phyloP scores from a whole-genome alignment of 345 rosid species.

The Chamaenerion angustifolium region DNA sequence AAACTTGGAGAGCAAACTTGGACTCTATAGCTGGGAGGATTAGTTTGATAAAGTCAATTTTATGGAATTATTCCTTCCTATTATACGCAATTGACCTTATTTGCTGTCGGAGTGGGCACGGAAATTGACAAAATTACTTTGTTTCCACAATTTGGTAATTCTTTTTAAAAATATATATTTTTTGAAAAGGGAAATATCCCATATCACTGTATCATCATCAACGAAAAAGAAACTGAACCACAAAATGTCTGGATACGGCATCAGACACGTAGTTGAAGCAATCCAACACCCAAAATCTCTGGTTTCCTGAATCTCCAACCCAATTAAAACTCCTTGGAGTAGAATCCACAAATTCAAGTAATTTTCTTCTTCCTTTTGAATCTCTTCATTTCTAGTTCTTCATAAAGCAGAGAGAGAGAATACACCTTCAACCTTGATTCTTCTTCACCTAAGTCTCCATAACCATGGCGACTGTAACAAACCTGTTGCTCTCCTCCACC shows the following conservation, averaged over 20 bases:
- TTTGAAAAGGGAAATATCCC: too few relatives aligned
- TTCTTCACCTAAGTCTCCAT: not conserved
- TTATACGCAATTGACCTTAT: too few relatives aligned
- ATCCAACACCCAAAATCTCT: conserved; percentile 1
- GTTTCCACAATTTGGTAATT: too few relatives aligned
- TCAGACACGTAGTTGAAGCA: conserved; percentile 6
- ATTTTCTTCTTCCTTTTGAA: not conserved
- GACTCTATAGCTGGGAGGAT: too few relatives aligned
- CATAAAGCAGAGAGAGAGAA: not conserved
- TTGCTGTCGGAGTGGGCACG: too few relatives aligned
- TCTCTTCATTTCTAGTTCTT: not conserved
- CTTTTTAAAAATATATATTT: too few relatives aligned
- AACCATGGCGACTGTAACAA: conserved; percentile 11
- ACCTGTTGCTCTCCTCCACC: conserved; percentile 17
- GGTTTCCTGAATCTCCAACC: not conserved
- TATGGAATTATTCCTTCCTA: too few relatives aligned
- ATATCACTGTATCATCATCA: not conserved
- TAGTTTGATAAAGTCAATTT: too few relatives aligned
- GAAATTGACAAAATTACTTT: too few relatives aligned
- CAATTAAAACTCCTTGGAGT: not conserved
- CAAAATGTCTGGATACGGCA: not conserved
- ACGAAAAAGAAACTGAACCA: not conserved
- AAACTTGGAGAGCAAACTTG: too few relatives aligned
- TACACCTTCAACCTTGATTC: not conserved
- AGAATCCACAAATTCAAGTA: not conserved